Evolutionary conservation across 768 basidiomycete species (phyloP).

Genomic region (Rhizopogon roseolus): DNA sequence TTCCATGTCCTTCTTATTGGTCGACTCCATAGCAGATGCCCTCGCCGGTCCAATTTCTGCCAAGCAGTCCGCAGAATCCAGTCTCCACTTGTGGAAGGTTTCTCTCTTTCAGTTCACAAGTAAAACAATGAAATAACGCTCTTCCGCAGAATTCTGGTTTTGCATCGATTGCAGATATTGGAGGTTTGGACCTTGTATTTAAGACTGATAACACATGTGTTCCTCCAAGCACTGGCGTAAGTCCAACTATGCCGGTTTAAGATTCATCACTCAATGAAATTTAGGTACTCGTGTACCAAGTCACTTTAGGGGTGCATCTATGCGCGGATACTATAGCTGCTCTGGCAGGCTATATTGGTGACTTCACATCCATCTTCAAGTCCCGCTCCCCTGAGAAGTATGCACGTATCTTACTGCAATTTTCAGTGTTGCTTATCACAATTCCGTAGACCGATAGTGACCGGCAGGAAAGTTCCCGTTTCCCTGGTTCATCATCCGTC

Average conservation of each 20-base stretch:
- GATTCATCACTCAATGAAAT: neutral
- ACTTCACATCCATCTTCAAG: conserved; percentile 43
- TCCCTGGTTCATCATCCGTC: neutral
- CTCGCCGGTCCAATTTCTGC: conserved; percentile 12
- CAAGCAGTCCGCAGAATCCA: conserved; percentile 19
- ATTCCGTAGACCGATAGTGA: neutral
- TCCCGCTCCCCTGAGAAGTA: conserved; percentile 23
- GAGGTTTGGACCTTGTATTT: conserved; percentile 43
- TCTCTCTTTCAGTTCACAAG: conserved; percentile 13
- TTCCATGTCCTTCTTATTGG: conserved; percentile 45
- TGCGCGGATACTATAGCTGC: conserved; percentile 74
- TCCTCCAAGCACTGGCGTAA: conserved; percentile 36
- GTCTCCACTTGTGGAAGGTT: conserved; percentile 66
- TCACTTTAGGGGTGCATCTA: conserved; percentile 56
- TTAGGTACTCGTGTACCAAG: conserved; percentile 53
- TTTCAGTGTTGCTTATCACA: neutral
- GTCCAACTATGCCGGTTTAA: conserved; percentile 10
- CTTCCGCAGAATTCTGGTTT: conserved; percentile 53
- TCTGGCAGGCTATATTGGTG: conserved; percentile 50
- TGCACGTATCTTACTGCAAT: conserved; percentile 2
- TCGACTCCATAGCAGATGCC: conserved; percentile 46
- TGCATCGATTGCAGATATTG: conserved; percentile 59
- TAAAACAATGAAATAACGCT: conserved; percentile 3
- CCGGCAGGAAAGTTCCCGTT: conserved; percentile 3
- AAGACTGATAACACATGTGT: conserved; percentile 17